phyloP scores from a whole-genome alignment of 2,329 filamentous ascomycete genomes.

The Coleophoma crateriformis region DNA sequence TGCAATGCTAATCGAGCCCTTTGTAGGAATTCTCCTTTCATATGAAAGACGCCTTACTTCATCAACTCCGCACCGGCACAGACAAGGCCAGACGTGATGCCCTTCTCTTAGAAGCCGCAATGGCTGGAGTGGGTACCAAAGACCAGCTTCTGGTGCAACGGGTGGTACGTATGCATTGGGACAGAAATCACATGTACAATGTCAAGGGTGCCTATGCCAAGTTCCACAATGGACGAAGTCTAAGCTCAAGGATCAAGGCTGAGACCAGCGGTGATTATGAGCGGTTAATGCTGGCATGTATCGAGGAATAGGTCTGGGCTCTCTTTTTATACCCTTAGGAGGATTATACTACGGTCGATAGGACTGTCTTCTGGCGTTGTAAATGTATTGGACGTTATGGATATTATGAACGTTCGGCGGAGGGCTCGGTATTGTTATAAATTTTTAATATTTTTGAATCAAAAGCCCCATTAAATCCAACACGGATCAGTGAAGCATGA shows the following conservation, averaged over 20 bases:
- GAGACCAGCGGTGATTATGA: constrained; percentile 87
- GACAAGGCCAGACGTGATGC: constrained; percentile 86
- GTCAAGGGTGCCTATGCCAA: constrained; percentile 75
- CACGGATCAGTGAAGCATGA: too few species aligned
- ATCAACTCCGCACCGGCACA: constrained; percentile 69
- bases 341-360: too few species aligned
- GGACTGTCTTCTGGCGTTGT: too few species aligned
- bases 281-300: constrained; percentile 64
- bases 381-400: too few species aligned
- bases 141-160: constrained; percentile 73
- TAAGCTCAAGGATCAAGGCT: constrained; percentile 65
- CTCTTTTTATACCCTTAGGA: background rate
- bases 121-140: constrained; percentile 84
- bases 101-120: constrained; percentile 73
- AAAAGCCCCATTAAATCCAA: too few species aligned
- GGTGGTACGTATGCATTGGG: constrained; percentile 82
- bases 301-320: constrained; percentile 26
- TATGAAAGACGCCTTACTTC: constrained; percentile 79
- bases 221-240: constrained; percentile 55
- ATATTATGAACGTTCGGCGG: too few species aligned
- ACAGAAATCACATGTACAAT: constrained; percentile 65
- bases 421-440: too few species aligned
- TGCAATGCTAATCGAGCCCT: constrained; percentile 10
- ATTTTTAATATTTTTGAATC: too few species aligned
- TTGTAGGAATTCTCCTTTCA: constrained; percentile 77